Evolutionary conservation across 2,329 filamentous ascomycete species (phyloP).

Genomic region (Gaeumannomyces tritici): DNA sequence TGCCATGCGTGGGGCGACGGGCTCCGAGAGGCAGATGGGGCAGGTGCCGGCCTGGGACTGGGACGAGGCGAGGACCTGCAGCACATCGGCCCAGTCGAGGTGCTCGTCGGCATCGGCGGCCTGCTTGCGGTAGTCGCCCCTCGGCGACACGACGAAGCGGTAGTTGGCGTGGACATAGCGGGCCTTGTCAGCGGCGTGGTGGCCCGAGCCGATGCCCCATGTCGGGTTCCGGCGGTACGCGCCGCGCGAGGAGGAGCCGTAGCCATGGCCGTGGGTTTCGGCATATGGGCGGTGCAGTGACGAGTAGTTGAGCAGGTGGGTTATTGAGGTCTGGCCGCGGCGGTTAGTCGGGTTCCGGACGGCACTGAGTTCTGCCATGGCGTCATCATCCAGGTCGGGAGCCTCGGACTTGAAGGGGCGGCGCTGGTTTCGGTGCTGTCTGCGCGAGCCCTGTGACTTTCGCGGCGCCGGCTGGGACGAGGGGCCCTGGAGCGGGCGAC

Average conservation of each 20-base stretch:
- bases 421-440: conserved; percentile 75
- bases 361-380: conserved; percentile 66
- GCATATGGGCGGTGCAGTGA: conserved; percentile 59
- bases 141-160: conserved; percentile 85
- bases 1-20: conserved; percentile 91
- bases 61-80: conserved; percentile 84
- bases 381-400: conserved; percentile 68
- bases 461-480: conserved; percentile 42
- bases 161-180: conserved; percentile 93
- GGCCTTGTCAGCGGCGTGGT: conserved; percentile 85
- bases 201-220: conserved; percentile 80
- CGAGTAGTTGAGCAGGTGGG: conserved; percentile 88
- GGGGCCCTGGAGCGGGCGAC: conserved; percentile 29
- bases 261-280: conserved; percentile 40
- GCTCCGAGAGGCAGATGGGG: conserved; percentile 88
- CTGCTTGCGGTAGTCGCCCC: conserved; percentile 69
- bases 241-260: conserved; percentile 31
- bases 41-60: conserved; percentile 84
- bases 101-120: conserved; percentile 80
- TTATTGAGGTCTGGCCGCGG: conserved; percentile 93
- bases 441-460: conserved; percentile 67
- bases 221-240: conserved; percentile 62
- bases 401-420: conserved; percentile 43
- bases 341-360: conserved; percentile 53
- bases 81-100: conserved; percentile 80